phyloP scores from a whole-genome alignment of 192 early-diverging fungal species.

The Coemansia sp. region DNA sequence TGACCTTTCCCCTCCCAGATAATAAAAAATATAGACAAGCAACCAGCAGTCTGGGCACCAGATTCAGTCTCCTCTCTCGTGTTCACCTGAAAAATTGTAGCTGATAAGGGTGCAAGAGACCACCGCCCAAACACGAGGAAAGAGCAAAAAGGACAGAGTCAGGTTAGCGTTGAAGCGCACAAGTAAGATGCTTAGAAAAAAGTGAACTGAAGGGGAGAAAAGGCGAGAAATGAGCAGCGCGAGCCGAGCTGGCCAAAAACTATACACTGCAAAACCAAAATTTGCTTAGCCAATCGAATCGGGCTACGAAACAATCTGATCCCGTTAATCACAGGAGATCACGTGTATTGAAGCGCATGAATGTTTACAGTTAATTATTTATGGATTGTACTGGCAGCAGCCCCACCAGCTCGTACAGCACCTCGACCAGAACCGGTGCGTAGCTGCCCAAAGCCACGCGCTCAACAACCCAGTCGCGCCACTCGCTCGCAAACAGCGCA shows the following conservation, averaged over 20 bases:
- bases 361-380: conserved; percentile 2
- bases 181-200: background rate
- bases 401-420: conserved; percentile 42
- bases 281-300: background rate
- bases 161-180: background rate
- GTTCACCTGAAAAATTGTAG: background rate
- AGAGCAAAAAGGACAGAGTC: background rate
- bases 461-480: conserved; percentile 42
- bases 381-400: conserved; percentile 27
- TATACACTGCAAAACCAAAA: background rate
- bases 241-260: conserved; percentile 5
- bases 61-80: background rate
- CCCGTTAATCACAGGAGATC: background rate
- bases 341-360: background rate
- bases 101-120: background rate
- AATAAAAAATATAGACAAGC: background rate
- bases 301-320: background rate
- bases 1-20: background rate
- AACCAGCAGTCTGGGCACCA: background rate
- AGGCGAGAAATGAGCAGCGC: background rate
- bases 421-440: conserved; percentile 24
- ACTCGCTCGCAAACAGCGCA: conserved; percentile 30
- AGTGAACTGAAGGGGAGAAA: conserved; percentile 1
- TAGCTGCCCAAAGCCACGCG: conserved; percentile 17
- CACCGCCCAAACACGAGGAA: background rate